These are phyloP conservation scores for Xylaria palmicola DNA, from an alignment of 495 filamentous ascomycete genomes.

Conservation along the genomic window DNA sequence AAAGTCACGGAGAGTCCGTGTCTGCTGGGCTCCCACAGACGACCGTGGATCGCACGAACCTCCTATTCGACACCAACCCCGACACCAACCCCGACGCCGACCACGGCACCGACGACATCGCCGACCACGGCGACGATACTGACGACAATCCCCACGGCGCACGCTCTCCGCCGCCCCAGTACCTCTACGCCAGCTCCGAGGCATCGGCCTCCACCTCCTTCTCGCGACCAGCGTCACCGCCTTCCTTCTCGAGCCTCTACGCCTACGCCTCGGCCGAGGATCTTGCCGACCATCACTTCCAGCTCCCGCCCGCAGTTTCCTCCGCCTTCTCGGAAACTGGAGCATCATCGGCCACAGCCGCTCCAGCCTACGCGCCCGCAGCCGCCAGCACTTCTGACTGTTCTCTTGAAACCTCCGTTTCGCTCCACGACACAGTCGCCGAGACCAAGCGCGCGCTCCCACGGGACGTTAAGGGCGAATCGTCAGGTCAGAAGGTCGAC, in stretches of 20 bases:
- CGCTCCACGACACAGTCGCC: constrained; percentile 56
- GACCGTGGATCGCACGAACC: constrained; percentile 26
- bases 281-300: constrained; percentile 36
- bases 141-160: constrained; percentile 38
- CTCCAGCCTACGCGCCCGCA: constrained; percentile 59
- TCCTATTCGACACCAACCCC: constrained; percentile 30
- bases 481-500: constrained; percentile 54
- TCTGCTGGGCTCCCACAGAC: constrained; percentile 48
- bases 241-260: constrained; percentile 49
- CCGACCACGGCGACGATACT: constrained; percentile 46
- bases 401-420: constrained; percentile 34
- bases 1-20: constrained; percentile 67
- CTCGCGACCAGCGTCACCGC: constrained; percentile 30
- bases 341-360: constrained; percentile 52
- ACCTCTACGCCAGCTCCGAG: constrained; percentile 54
- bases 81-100: constrained; percentile 2
- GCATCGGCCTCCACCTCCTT: constrained; percentile 58
- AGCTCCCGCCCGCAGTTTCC: constrained; percentile 42
- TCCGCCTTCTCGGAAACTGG: constrained; percentile 55
- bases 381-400: constrained; percentile 44
- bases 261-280: constrained; percentile 39
- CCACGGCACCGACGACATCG: constrained; percentile 30
- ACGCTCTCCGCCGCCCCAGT: constrained; percentile 61
- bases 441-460: constrained; percentile 85
- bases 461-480: constrained; percentile 73